Evolutionary conservation across 495 filamentous ascomycete genomes (phyloP), one percentile per base, ranked within the genome.

Genomic region (Penicillium robsamsonii): DNA sequence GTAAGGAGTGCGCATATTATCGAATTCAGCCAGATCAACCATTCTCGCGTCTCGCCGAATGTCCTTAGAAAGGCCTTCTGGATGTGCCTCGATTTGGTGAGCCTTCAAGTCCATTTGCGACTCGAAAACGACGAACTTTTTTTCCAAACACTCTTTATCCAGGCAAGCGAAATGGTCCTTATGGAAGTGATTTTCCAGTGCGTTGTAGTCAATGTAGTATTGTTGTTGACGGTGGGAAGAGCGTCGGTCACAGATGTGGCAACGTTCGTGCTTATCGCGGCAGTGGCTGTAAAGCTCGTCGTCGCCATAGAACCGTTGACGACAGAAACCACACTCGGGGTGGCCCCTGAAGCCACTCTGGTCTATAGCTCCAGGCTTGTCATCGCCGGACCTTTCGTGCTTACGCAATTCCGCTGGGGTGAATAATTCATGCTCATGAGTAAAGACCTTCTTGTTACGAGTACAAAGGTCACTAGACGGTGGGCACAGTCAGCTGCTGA

Each of bases 51-150:
- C 94, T 58, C 91, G 81, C 50, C 89, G 79, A 8, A 88, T 87
- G 65, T 91, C 91, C 62, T 96, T 96, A 7, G 89, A 85, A 12
- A 94, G 68, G 3, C 86, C 84, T 53, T 87, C 84, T 1, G 87
- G 88, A 69, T 96, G 91, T 11, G 75, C 74, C 66, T 90, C 86
- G 7, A 95, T 67, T 61, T 92, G 88, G 70, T 96, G 91, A 12
- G 83, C 91, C 66, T 96, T 96, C 29, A 99, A 70, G 69, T 97
- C 94, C 76, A 99, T 86, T 63, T 96, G 88, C 0, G 91, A 90
- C 46, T 88, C 90, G 58, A 99, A 99, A 1, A 97, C 95, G n/a
- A 96, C 85, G 63, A 97, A 96, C 70, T 97, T 97, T 81, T 96
- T 96, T 56, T 97, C 94, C 66, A 91, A 63, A 57, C 94, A 99